Conservation (phyloP, 1,284 basidiomycete genomes). For the Butyriboletus appendiculatus region DNA sequence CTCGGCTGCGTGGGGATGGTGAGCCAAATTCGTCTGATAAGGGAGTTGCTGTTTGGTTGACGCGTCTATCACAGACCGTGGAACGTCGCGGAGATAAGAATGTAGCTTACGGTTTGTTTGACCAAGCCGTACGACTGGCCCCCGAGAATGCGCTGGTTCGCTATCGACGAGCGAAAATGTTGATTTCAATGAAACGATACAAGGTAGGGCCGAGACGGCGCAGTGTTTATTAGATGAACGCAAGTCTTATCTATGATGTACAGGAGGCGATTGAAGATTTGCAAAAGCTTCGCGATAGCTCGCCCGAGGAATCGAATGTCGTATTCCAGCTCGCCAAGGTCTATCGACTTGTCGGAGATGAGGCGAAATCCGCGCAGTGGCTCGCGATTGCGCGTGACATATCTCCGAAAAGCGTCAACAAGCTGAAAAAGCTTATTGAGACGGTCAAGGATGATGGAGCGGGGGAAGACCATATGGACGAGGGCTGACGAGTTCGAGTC, state of each 20-base stretch:
- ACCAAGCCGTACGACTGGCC: slow-evolving; percentile 72
- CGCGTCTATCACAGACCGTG: slow-evolving; percentile 59
- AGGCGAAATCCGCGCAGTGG: slow-evolving; percentile 76
- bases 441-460: slow-evolving; percentile 62
- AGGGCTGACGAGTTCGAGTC: slow-evolving; percentile 45
- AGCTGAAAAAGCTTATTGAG: slow-evolving; percentile 76
- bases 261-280: slow-evolving; percentile 82
- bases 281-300: slow-evolving; percentile 72
- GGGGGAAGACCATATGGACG: slow-evolving; percentile 73
- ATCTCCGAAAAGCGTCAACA: slow-evolving; percentile 73
- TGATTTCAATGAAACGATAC: slow-evolving; percentile 81
- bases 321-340: slow-evolving; percentile 93
- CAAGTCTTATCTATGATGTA: slow-evolving; percentile 31
- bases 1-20: slow-evolving; percentile 91
- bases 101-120: slow-evolving; percentile 75
- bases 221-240: slow-evolving; percentile 14
- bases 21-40: slow-evolving; percentile 30
- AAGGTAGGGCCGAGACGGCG: slow-evolving; percentile 53
- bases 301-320: slow-evolving; percentile 93
- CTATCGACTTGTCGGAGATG: slow-evolving; percentile 78
- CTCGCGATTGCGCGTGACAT: slow-evolving; percentile 88
- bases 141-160: slow-evolving; percentile 88
- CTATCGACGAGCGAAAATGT: slow-evolving; percentile 87
- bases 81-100: slow-evolving; percentile 77
- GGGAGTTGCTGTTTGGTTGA: slow-evolving; percentile 20